Percentiles rank a stretch among this genome's conserved stretches.
Conservation (phyloP, 2,329 filamentous ascomycete genomes). For the Neocatenulostroma microsporum region DNA sequence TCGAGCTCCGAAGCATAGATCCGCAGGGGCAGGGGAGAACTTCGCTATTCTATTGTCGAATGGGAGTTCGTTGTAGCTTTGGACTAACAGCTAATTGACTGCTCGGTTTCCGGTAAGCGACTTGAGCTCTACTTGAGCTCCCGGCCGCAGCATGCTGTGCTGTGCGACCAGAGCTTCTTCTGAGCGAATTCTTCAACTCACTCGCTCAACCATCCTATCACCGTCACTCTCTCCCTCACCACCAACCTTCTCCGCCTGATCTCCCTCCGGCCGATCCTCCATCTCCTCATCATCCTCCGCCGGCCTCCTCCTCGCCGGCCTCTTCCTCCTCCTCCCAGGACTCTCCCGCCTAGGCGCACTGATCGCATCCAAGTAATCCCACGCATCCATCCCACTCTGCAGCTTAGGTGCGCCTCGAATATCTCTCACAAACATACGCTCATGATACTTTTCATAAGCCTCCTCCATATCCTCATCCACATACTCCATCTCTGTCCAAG, state of each 20-base stretch:
- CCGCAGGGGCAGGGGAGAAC: too few species aligned
- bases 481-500: constrained; percentile 73
- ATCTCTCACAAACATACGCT: constrained; percentile 57
- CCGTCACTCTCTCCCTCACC: constrained; percentile 9
- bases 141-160: too few species aligned
- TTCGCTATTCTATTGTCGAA: too few species aligned
- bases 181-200: too few species aligned
- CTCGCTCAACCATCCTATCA: too few species aligned
- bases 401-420: constrained; percentile 41
- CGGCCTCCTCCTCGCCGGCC: constrained; percentile 15
- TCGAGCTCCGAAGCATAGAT: too few species aligned
- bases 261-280: constrained; percentile 9
- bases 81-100: too few species aligned
- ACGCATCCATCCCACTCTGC: constrained; percentile 48
- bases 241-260: constrained; percentile 12
- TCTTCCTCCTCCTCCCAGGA: constrained; percentile 33
- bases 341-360: constrained; percentile 44
- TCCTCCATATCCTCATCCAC: constrained; percentile 69
- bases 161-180: too few species aligned
- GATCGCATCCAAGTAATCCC: constrained; percentile 56
- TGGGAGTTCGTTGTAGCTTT: too few species aligned
- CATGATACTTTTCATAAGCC: constrained; percentile 68
- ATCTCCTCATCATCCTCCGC: constrained; percentile 3
- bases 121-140: too few species aligned
- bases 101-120: too few species aligned